Evolutionary conservation across 1,284 basidiomycete genomes (phyloP), one percentile per base, ranked within the genome.

Genomic region (Pseudozyma sp.): DNA sequence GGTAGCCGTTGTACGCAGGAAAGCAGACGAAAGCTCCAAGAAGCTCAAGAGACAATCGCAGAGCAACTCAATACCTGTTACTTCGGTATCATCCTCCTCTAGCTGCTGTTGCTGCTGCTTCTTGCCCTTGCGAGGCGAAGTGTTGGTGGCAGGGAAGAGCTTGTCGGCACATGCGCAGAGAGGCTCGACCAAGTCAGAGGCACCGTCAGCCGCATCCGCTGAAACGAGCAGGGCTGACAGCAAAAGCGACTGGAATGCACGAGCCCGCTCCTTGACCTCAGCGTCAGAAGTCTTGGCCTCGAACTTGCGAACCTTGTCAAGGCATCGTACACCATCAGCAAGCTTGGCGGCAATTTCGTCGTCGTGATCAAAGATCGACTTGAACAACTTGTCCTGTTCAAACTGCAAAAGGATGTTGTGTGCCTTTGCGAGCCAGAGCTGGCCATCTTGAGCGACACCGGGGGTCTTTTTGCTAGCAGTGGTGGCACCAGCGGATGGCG

Each of bases 11-110:
- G 90, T 89, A 21, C 94, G 91, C 85, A 93, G 88, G 85, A 94
- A 96, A 40, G 90, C 90, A 11, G 91, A 93, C 2, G 92, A 91
- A 68, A 91, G 89, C 84, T 98, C 95, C 53, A 99, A 87, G 81
- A 94, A 91, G 9, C 93, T 93, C 61, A 98, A 92, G 63, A 98
- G 89, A 25, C 89, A 89, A 82, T 98, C 95, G 52, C 95, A 91
- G 42, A 98, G 88, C 38, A 94, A 86, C 78, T 97, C 94, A 55
- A 95, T 90, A 1, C 93, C 91, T 45, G 89, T 86, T 19, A 87
- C 86, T 31, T 86, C 87, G 5, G 68, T 87, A 11, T 85, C 85
- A 14, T 86, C 82, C 19, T 85, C 88, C 0, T 86, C 80, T 14
- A 83, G 82, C 10, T 77, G 36, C 86, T 85, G 71, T 14, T 83